These are phyloP conservation scores for Epichloe baconii DNA, from an alignment of 2,329 filamentous ascomycete genomes.

Conservation along the genomic window DNA sequence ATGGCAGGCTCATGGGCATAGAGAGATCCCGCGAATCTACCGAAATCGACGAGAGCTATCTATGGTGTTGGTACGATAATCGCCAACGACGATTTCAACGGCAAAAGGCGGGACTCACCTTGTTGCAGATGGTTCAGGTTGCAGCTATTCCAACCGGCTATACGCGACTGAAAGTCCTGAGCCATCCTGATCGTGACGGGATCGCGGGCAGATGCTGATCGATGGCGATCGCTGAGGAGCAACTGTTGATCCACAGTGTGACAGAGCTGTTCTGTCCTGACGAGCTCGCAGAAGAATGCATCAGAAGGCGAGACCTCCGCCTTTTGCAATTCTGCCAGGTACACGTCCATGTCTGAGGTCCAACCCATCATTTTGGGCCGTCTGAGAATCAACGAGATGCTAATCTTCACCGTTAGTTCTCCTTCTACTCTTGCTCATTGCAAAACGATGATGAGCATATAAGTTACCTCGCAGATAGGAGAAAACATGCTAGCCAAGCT, in stretches of 20 bases:
- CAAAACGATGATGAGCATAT: not conserved
- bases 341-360: slow-evolving; percentile 1
- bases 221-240: not conserved
- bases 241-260: not conserved
- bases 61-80: not conserved
- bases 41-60: slow-evolving; percentile 1
- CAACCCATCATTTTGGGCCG: not conserved
- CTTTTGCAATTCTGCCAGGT: not conserved
- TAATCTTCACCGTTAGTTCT: not conserved
- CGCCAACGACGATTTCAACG: not conserved
- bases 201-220: not conserved
- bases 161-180: not conserved
- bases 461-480: slow-evolving; percentile 1
- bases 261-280: slow-evolving; percentile 1
- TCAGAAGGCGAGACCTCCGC: not conserved
- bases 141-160: not conserved
- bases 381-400: slow-evolving; percentile 2
- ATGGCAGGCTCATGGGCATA: slow-evolving; percentile 3
- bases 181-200: not conserved
- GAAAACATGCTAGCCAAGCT: slow-evolving; percentile 4
- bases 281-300: slow-evolving; percentile 2
- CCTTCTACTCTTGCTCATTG: not conserved
- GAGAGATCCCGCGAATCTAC: not conserved
- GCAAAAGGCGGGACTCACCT: not conserved
- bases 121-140: not conserved